These are phyloP conservation scores for Cyberlindnera samutprakarnensis DNA, from an alignment of 805 yeast genomes.

Conservation along the genomic window DNA sequence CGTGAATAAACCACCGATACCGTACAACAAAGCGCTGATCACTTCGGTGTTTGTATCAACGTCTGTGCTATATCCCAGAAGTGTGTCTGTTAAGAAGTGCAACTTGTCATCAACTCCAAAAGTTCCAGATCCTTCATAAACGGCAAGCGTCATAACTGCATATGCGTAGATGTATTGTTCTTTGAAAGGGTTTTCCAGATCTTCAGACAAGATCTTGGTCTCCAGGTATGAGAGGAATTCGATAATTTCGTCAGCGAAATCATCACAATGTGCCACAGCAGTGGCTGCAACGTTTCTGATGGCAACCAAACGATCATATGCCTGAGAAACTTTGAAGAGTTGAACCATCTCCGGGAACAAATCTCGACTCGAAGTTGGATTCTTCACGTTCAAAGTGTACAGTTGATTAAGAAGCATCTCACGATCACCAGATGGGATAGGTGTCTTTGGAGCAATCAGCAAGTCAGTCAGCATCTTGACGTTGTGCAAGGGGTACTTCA, in stretches of 20 bases:
- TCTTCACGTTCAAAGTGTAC: conserved; percentile 17
- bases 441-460: conserved; percentile 14
- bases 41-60: conserved; percentile 7
- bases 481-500: conserved; percentile 18
- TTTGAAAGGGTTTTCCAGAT: conserved; percentile 8
- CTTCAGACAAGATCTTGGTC: conserved; percentile 13
- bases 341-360: conserved; percentile 13
- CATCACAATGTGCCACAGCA: conserved; percentile 18
- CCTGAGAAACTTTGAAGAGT: conserved; percentile 13
- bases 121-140: conserved; percentile 21
- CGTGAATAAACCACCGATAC: conserved; percentile 19
- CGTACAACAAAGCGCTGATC: conserved; percentile 17
- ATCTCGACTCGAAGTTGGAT: conserved; percentile 7
- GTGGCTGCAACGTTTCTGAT: conserved; percentile 17
- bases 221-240: conserved; percentile 14
- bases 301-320: conserved; percentile 12
- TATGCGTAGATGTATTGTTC: conserved; percentile 19
- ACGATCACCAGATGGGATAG: conserved; percentile 18
- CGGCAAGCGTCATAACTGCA: conserved; percentile 14
- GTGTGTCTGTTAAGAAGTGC: conserved; percentile 12
- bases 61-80: conserved; percentile 10
- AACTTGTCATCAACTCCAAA: conserved; percentile 20
- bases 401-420: conserved; percentile 20
- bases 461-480: conserved; percentile 16
- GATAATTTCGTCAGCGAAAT: conserved; percentile 13